Base-by-base conservation (phyloP, 345 rosid species). In the Linum trigynum region DNA sequence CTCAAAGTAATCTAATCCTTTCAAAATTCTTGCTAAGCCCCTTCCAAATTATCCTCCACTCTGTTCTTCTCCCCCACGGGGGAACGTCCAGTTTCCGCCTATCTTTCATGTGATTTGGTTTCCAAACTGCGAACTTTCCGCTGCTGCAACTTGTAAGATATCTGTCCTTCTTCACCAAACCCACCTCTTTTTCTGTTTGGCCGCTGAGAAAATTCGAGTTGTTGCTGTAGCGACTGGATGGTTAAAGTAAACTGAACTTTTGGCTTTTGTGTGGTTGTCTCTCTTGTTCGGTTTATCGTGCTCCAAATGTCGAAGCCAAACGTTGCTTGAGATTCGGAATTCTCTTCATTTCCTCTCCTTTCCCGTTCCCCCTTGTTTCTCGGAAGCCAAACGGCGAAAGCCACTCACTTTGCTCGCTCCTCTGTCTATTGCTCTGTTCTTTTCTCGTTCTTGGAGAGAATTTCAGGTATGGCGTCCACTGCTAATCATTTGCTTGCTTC, bases 401-500 rank as follows among this genome's bases (percentile, higher is more conserved):
- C 55, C 37, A n/a, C 17, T n/a, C 7, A 6, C 15, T 66, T 38
- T 3, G 1, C 12, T 10, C 10, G 37, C 39, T 11, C 61, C 12
- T 51, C 14, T 36, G n/a, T 23, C 32, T 23, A 23, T 23, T 23
- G 32, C 32, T 23, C 32, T 23, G 32, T 23, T 23, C 32, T 23
- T 23, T 23, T 23, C 32, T 41, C 32, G 38, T 38, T 53, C 4
- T 43, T 42, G 43, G 16, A 7, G 37, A 12, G 39, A 51, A 40
- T 40, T 64, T 43, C 63, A 71, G 63, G 55, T 53, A 84, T 84
- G 85, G 85, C 78, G 23, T 75, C 75, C 57, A 62, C 80, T 66
- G 69, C 58, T 67, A 65, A 48, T 15, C 9, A 48, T 48, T 48
- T 75, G 5, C 69, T 78, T 39, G 67, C 81, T 70, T 75, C 83